Evolutionary conservation across 257 asterid species (phyloP).

Genomic region (Solanum lignicaule): DNA sequence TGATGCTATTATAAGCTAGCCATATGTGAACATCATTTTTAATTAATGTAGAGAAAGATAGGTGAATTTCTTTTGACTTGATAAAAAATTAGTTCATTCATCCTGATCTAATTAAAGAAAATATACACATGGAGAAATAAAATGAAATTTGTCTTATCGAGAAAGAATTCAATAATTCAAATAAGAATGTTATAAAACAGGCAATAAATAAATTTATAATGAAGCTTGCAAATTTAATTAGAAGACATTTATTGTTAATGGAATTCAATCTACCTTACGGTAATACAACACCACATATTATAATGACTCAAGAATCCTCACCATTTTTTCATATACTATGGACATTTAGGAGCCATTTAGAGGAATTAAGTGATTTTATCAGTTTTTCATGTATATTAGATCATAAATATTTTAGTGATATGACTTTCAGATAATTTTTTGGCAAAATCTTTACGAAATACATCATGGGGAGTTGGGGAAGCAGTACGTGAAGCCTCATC

Average conservation of each 20-base stretch:
- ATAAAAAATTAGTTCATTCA: neutral
- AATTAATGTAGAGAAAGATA: neutral
- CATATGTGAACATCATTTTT: neutral
- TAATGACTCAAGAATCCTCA: too few species aligned
- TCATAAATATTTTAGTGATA: too few species aligned
- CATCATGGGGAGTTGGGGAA: fast-evolving
- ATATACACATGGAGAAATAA: neutral
- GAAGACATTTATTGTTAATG: neutral
- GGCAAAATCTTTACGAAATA: fast-evolving
- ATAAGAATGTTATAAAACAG: neutral
- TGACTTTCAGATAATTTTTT: fast-evolving
- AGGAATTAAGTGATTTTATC: fast-evolving
- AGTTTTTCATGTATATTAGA: too few species aligned
- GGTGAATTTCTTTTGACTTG: neutral
- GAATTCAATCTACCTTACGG: neutral
- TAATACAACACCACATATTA: neutral
- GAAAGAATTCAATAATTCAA: neutral
- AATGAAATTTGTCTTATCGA: neutral
- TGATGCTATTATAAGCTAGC: neutral
- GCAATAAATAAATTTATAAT: neutral
- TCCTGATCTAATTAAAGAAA: neutral
- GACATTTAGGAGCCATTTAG: neutral
- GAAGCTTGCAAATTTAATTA: neutral
- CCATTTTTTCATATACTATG: neutral
- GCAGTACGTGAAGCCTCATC: too few species aligned